Conservation (phyloP, 2,329 filamentous ascomycete species). For the Curvularia sp. region DNA sequence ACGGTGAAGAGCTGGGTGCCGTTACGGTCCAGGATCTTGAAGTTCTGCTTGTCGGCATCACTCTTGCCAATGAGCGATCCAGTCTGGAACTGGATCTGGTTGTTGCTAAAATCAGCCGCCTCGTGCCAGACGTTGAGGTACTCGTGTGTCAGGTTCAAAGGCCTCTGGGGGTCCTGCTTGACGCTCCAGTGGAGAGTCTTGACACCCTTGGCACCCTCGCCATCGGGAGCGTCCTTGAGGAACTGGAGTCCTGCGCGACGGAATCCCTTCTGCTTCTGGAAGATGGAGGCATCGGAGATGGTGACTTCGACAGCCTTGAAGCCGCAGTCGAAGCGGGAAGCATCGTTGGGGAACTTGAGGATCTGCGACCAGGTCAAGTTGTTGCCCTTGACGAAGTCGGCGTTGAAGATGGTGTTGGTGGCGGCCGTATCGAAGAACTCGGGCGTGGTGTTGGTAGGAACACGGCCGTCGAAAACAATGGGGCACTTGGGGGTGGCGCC, state of each 20-base stretch:
- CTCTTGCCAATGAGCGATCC: constrained; percentile 60
- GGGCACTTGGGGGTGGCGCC: constrained; percentile 42
- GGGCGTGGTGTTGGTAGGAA: constrained; percentile 36
- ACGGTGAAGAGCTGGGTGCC: constrained; percentile 57
- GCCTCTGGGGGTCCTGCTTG: constrained; percentile 59
- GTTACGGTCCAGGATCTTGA: constrained; percentile 51
- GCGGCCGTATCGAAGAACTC: constrained; percentile 44
- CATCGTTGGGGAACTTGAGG: constrained; percentile 57
- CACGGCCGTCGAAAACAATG: constrained; percentile 49
- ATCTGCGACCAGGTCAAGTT: constrained; percentile 61
- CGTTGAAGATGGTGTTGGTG: constrained; percentile 57
- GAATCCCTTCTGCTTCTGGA: constrained; percentile 66
- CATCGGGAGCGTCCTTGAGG: constrained; percentile 60
- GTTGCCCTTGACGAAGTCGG: constrained; percentile 61
- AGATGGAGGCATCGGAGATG: constrained; percentile 66
- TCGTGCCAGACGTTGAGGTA: constrained; percentile 60
- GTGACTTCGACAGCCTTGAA: constrained; percentile 62
- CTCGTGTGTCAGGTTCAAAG: constrained; percentile 67
- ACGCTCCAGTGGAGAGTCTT: constrained; percentile 70
- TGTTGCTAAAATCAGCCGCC: constrained; percentile 50
- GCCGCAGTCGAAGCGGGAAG: constrained; percentile 57
- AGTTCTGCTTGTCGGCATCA: constrained; percentile 53
- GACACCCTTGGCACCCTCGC: constrained; percentile 61
- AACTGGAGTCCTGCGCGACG: constrained; percentile 65
- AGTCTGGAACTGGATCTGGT: constrained; percentile 61